Conservation (phyloP, 2,329 filamentous ascomycete genomes). For the Stagonosporopsis tanaceti region DNA sequence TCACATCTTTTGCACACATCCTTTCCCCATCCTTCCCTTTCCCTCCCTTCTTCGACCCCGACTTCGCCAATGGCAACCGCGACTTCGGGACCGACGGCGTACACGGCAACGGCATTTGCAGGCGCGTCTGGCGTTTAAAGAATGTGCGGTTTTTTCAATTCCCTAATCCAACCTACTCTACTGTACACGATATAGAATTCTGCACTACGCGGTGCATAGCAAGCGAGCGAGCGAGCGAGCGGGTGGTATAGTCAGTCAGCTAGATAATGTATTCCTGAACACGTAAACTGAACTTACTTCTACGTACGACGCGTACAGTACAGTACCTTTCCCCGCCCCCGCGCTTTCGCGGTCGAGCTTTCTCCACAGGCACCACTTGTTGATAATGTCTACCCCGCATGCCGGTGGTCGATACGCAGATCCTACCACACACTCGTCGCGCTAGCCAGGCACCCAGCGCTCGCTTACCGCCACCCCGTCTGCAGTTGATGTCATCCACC, state of each 20-base stretch:
- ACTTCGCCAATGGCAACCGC: neutral
- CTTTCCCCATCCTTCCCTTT: neutral
- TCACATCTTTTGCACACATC: neutral
- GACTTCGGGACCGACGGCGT: neutral
- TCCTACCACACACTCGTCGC: neutral
- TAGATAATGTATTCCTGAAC: neutral
- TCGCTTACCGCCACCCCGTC: conserved; percentile 10
- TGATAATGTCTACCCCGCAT: neutral
- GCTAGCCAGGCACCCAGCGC: conserved; percentile 17
- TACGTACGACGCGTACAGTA: neutral
- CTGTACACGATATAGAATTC: too few species aligned
- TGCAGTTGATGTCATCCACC: conserved; percentile 13
- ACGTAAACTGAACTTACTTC: neutral
- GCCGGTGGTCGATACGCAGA: neutral
- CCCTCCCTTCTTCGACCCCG: neutral
- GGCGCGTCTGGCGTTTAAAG: conserved; percentile 10
- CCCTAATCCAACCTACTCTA: too few species aligned
- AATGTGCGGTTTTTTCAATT: neutral
- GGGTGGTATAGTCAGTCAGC: neutral
- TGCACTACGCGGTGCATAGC: conserved; percentile 13
- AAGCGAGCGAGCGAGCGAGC: neutral
- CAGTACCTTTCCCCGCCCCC: neutral
- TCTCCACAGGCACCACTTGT: too few species aligned
- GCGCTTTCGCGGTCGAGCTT: too few species aligned
- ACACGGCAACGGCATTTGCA: conserved; percentile 10